phyloP scores from a whole-genome alignment of 1,284 basidiomycete species.

The Boletus calvinii region DNA sequence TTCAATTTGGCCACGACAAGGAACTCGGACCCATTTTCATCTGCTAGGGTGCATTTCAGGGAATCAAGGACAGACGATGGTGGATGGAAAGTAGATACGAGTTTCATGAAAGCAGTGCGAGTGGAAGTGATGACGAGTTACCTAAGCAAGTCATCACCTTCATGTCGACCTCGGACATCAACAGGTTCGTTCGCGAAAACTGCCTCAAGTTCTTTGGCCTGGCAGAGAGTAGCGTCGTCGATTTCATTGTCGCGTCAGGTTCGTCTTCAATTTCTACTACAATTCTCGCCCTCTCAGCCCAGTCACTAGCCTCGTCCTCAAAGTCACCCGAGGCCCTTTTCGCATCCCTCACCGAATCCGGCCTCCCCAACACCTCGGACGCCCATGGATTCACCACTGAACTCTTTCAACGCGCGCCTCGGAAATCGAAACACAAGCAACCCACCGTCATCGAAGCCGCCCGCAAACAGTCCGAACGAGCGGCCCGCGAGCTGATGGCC shows the following conservation, averaged over 20 bases:
- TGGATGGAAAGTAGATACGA: slow-evolving; percentile 66
- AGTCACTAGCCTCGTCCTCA: slow-evolving; percentile 65
- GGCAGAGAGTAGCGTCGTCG: slow-evolving; percentile 78
- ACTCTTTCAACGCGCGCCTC: slow-evolving; percentile 76
- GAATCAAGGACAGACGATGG: slow-evolving; percentile 64
- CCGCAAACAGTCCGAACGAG: slow-evolving; percentile 66
- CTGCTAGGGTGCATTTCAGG: slow-evolving; percentile 55
- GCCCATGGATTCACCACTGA: slow-evolving; percentile 79
- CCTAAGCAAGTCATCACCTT: not conserved
- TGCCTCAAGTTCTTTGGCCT: slow-evolving; percentile 82
- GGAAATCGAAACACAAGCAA: slow-evolving; percentile 68
- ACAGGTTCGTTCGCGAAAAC: slow-evolving; percentile 86
- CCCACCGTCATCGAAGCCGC: slow-evolving; percentile 44
- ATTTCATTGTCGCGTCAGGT: slow-evolving; percentile 86
- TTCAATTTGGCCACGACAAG: slow-evolving; percentile 67
- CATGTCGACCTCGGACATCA: slow-evolving; percentile 49
- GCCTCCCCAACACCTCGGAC: slow-evolving; percentile 77
- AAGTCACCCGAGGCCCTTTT: slow-evolving; percentile 83
- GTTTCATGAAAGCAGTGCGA: slow-evolving; percentile 49
- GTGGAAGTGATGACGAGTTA: not conserved
- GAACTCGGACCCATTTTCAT: slow-evolving; percentile 50
- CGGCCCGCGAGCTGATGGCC: slow-evolving; percentile 64
- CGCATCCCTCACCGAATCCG: slow-evolving; percentile 68
- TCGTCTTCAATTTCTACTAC: slow-evolving; percentile 23
- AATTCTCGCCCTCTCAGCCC: slow-evolving; percentile 4